A percentile compares a stretch with the other conserved stretches of the same genome.
Conservation (phyloP, 345 rosid genomes). For the Rhizophora apiculata region DNA sequence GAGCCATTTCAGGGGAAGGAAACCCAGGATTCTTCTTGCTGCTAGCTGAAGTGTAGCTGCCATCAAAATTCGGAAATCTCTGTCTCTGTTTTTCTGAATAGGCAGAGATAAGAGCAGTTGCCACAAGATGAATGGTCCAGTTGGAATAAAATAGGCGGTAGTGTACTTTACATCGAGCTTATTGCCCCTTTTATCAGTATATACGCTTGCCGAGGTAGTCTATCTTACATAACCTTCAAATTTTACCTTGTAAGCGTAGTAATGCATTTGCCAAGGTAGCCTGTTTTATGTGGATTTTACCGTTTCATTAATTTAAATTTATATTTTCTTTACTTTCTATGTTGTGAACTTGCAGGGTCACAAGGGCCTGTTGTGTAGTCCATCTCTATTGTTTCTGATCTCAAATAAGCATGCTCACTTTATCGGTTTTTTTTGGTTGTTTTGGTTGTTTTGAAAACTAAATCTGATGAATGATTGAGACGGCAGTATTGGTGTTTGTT, state of each 20-base stretch:
- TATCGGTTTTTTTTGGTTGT: no score
- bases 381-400: no score
- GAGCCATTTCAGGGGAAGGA: conserved; percentile 41
- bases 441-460: no score
- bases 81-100: conserved; percentile 82
- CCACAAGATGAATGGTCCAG: conserved; percentile 79
- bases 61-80: conserved; percentile 76
- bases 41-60: conserved; percentile 97
- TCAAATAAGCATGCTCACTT: no score
- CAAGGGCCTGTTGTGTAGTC: no score
- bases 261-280: no score
- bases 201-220: conserved; percentile 86
- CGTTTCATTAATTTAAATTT: no score
- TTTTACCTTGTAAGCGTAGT: not conserved
- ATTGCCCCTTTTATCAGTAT: conserved; percentile 87
- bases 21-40: conserved; percentile 66
- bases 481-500: no score
- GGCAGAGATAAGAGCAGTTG: conserved; percentile 89
- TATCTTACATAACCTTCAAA: not conserved
- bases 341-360: no score
- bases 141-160: conserved; percentile 84
- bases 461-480: no score
- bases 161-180: conserved; percentile 85
- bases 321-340: no score
- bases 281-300: no score